phyloP scores from a whole-genome alignment of 75 land plant species.

The Larix kaempferi region DNA sequence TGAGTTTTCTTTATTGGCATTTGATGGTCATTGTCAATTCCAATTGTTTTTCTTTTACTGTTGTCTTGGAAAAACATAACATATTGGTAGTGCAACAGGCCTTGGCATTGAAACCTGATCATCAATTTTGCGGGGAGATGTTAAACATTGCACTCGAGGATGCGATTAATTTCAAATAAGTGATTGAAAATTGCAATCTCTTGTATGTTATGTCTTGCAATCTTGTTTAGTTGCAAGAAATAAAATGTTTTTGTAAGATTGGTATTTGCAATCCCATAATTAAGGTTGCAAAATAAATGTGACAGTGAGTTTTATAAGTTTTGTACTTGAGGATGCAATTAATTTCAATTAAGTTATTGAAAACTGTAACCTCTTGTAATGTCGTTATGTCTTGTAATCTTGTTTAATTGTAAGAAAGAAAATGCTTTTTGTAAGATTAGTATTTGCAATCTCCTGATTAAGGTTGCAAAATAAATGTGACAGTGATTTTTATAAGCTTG shows the following conservation, averaged over 20 bases:
- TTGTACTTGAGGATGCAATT: conserved; percentile 62
- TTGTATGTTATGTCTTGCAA: too few species aligned
- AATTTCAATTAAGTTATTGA: not conserved
- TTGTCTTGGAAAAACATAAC: not conserved
- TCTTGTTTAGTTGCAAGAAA: too few species aligned
- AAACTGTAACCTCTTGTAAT: not conserved
- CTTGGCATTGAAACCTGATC: conserved; percentile 84
- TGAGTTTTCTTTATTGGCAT: conserved; percentile 14
- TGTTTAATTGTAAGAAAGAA: too few species aligned
- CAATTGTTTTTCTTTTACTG: not conserved
- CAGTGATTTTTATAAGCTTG: too few species aligned
- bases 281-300: too few species aligned
- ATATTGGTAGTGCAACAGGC: conserved; percentile 47
- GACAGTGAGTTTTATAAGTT: too few species aligned
- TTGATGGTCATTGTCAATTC: not conserved
- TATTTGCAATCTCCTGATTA: too few species aligned
- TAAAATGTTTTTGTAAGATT: too few species aligned
- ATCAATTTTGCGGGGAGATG: conserved; percentile 94
- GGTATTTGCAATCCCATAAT: too few species aligned
- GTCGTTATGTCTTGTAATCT: too few species aligned
- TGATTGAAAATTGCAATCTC: not conserved
- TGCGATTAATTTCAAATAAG: conserved; percentile 14
- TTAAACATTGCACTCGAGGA: conserved; percentile 78
- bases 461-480: too few species aligned
- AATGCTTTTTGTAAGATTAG: too few species aligned